These are phyloP conservation scores for Tolypocladium guangdongense DNA, from an alignment of 2,329 filamentous ascomycete genomes.

Conservation along the genomic window DNA sequence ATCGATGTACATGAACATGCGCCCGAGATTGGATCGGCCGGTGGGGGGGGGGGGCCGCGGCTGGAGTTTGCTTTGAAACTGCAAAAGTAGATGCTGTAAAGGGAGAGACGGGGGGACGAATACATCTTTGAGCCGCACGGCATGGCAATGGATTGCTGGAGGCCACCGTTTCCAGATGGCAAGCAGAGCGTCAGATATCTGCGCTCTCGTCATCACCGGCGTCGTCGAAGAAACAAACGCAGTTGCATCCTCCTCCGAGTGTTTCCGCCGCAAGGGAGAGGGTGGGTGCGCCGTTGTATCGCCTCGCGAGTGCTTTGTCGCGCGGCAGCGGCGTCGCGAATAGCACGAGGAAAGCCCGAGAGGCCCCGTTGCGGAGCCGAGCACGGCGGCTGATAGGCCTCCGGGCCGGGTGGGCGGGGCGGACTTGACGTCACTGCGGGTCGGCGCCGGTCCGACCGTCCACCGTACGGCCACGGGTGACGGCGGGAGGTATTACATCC, in stretches of 20 bases:
- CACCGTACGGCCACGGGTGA: too few relatives aligned
- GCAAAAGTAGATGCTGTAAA: background rate
- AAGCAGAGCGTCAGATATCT: background rate
- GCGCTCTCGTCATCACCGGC: background rate
- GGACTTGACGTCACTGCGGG: constrained; percentile 19
- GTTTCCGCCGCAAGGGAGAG: background rate
- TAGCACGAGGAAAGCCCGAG: background rate
- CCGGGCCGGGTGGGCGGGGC: constrained; percentile 9
- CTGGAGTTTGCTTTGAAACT: background rate
- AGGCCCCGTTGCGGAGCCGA: constrained; percentile 12
- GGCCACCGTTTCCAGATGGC: background rate
- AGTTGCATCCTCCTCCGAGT: background rate
- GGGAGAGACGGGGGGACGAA: background rate
- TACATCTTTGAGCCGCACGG: too few relatives aligned
- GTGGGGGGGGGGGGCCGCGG: background rate
- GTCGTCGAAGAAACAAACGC: background rate
- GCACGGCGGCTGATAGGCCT: constrained; percentile 16
- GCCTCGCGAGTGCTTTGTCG: too few relatives aligned
- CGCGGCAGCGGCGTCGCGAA: background rate
- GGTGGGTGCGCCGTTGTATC: too few relatives aligned
- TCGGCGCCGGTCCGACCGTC: constrained; percentile 3
- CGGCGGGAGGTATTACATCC: too few relatives aligned
- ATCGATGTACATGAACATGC: background rate
- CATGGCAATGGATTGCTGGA: too few relatives aligned
- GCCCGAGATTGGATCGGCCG: background rate